Evolutionary conservation across 306 rosid genomes (phyloP).

Genomic region (Cicer bijugum): DNA sequence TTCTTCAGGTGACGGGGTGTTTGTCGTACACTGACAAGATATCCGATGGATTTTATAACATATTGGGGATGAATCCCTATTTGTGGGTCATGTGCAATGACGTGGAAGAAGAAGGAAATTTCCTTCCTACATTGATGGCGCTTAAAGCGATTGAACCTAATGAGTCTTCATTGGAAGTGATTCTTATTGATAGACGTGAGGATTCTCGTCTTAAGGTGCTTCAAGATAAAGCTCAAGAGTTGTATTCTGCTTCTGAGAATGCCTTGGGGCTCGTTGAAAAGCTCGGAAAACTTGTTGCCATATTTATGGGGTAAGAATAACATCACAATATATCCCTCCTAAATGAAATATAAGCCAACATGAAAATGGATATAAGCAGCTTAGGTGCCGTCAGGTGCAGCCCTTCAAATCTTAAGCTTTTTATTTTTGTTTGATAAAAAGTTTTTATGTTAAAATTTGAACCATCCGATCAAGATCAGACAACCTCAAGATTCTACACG

Average conservation of each 20-base stretch:
- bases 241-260: constrained; percentile 76
- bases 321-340: background rate
- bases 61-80: constrained; percentile 96
- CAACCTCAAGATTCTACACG: too few relatives aligned
- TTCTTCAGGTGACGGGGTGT: constrained; percentile 82
- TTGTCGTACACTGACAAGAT: constrained; percentile 93
- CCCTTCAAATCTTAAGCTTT: too few relatives aligned
- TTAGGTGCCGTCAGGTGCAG: too few relatives aligned
- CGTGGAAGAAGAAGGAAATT: constrained; percentile 71
- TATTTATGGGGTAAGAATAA: constrained; percentile 83
- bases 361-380: too few relatives aligned
- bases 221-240: constrained; percentile 83
- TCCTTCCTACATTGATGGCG: constrained; percentile 71
- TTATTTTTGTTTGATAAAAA: too few relatives aligned
- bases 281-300: constrained; percentile 90
- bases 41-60: constrained; percentile 90
- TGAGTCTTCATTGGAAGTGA: constrained; percentile 78
- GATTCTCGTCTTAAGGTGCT: constrained; percentile 84
- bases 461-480: too few relatives aligned
- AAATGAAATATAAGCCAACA: too few relatives aligned
- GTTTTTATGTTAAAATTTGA: too few relatives aligned
- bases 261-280: constrained; percentile 73
- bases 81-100: constrained; percentile 92
- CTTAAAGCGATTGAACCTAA: constrained; percentile 73
- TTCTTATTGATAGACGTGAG: constrained; percentile 69